These are phyloP conservation scores for Cystobasidium sp. DNA, from an alignment of 1,284 basidiomycete genomes.

Conservation along the genomic window DNA sequence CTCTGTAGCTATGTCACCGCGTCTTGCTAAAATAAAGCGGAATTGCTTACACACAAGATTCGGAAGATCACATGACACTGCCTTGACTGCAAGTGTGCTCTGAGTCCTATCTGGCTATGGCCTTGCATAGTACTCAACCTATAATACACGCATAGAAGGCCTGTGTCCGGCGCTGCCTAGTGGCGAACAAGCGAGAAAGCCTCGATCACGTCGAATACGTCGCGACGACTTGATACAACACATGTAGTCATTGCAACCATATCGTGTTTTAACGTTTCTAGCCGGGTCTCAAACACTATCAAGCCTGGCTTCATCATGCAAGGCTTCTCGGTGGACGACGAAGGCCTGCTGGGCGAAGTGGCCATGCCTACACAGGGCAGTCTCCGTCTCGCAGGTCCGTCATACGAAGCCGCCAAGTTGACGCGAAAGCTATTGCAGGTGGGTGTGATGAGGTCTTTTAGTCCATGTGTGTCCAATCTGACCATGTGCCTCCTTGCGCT, in stretches of 20 bases:
- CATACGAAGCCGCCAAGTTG: slow-evolving; percentile 30
- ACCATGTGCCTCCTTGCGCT: neutral
- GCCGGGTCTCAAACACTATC: neutral
- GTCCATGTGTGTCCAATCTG: neutral
- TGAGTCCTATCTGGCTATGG: neutral
- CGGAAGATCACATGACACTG: no score
- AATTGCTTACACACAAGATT: no score
- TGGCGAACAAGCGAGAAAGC: neutral
- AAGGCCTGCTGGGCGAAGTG: slow-evolving; percentile 39
- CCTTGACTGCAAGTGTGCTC: no score
- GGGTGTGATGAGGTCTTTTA: neutral
- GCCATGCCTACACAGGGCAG: slow-evolving; percentile 31
- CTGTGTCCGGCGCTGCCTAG: no score
- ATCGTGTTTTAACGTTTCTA: no score
- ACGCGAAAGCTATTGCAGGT: slow-evolving; percentile 20
- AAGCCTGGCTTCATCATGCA: neutral
- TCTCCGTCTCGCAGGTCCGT: slow-evolving; percentile 36
- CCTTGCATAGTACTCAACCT: neutral
- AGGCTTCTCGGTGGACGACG: slow-evolving; percentile 19
- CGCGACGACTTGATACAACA: no score
- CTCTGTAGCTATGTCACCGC: no score
- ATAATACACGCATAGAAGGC: neutral
- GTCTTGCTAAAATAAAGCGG: no score
- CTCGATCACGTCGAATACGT: neutral
- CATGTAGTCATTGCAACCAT: no score